Evolutionary conservation across 495 filamentous ascomycete genomes (phyloP), one percentile per base, ranked within the genome.

Genomic region (Pyrenula aspistea): DNA sequence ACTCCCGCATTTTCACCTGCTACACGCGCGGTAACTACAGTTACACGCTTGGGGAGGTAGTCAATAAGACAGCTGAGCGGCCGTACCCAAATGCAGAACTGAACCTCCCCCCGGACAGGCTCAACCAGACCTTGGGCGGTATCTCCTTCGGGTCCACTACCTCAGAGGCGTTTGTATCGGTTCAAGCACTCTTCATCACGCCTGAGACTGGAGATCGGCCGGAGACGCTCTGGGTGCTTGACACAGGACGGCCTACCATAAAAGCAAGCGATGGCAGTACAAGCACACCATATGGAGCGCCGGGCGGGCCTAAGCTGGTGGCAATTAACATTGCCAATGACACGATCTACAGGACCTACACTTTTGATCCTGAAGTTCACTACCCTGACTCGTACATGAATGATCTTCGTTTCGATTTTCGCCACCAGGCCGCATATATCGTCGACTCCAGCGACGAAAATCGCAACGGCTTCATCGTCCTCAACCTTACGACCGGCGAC

Each of bases 361-460:
- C 67, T 2, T 68, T 73, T 53, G 68, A 69, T 0, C 19, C 65
- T 1, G 60, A 53, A 8, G 69, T 73, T 4, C 68, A 70, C 52
- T 68, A 63, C 51, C 64, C 68, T 25, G 71, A 73, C 51, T 66
- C 62, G 10, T 73, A 70, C 55, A 64, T 73, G 59, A 73, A 73
- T 55, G 72, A 75, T 24, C 21, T 75, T 1, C 67, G 71, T 48
- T 72, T 73, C 51, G 71, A 74, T 52, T 61, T 74, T n/a, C 64
- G 66, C n/a, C 22, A 53, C 51, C 11, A 31, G 22, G 68, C 72
- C 36, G 71, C 64, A 23, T 72, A 71, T 53, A 67, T 75, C 22
- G 62, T 68, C 49, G 71, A 75, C 58, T 69, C 65, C 58, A 68
- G 63, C 47, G 68, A 69, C 51, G 67, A 73, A 64, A 69, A 70